Base-by-base conservation (phyloP, 805 yeast species). In the Zygosaccharomyces siamensis region DNA sequence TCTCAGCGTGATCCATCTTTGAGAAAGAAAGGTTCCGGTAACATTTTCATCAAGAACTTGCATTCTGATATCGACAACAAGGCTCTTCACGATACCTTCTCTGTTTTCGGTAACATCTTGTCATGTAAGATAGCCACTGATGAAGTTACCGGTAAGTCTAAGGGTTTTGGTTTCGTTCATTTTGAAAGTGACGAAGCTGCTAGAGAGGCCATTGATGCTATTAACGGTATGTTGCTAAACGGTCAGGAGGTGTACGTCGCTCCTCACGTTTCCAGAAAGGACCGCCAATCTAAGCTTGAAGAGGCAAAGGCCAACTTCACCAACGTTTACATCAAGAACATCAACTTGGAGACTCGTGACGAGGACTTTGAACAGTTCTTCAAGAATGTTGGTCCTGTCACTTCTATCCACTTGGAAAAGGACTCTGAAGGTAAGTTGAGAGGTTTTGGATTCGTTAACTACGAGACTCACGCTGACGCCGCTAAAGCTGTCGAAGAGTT, bases 21-120 rank as follows among this genome's bases (percentile, higher is more conserved):
- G 65, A 87, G 99, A 80, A 88, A 84, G 79, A 84, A 84, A 68
- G 97, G 97, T 72, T 85, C 88, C 57, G 97, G 97, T 67, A 93
- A 93, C 81, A 84, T 93, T 60, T 93, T 86, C 82, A 92, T 93
- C 78, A 93, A 93, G 84, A 93, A 93, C 82, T 83, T 93, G 75
- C 97, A 92, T 73, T 95, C 96, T 53, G 96, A 88, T 66, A 93
- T 93, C 66, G 99, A 93, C 77, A 92, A 93, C 89, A 92, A 92
- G 81, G 95, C 97, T 63, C 80, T 93, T 66, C 96, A 90, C 75
- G 99, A 93, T 72, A 93, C 99, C 53, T 93, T 93, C 78, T 81
- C 95, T 56, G 95, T 95, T 51, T 93, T 93, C 67, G 99, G 99
- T 72, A 85, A 81, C 69, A 90, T 93, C 62, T 78, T 93, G 74